These are phyloP conservation scores for Neocatenulostroma microsporum DNA, from an alignment of 2,329 filamentous ascomycete species.

Conservation along the genomic window DNA sequence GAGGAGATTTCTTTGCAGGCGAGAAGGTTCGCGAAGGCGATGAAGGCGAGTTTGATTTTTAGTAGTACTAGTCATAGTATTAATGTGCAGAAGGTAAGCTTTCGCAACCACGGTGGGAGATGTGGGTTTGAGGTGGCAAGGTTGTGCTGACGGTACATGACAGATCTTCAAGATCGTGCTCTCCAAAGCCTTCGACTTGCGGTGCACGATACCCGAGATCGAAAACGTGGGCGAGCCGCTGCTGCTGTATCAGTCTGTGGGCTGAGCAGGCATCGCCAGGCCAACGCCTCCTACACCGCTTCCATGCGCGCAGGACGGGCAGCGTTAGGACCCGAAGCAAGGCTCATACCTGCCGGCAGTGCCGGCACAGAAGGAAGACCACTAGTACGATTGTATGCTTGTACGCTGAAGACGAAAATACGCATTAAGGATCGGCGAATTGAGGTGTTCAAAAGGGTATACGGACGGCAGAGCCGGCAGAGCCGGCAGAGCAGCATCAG, in stretches of 20 bases:
- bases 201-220: slow-evolving; percentile 98
- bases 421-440: background rate
- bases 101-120: background rate
- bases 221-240: slow-evolving; percentile 95
- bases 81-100: slow-evolving; percentile 89
- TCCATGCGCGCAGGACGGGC: background rate
- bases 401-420: slow-evolving; percentile 3
- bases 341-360: no score
- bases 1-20: slow-evolving; percentile 98
- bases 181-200: slow-evolving; percentile 96
- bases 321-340: background rate
- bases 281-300: no score
- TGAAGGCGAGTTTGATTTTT: slow-evolving; percentile 96
- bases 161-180: slow-evolving; percentile 99
- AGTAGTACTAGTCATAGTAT: slow-evolving; percentile 99
- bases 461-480: background rate
- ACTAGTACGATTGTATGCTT: slow-evolving; percentile 5
- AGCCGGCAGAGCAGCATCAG: background rate
- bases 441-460: background rate
- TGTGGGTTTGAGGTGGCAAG: background rate
- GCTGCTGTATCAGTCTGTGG: slow-evolving; percentile 63
- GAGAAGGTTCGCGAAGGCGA: slow-evolving; percentile 91
- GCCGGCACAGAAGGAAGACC: background rate
- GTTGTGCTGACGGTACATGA: background rate
- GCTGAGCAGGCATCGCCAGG: slow-evolving; percentile 12